Conservation (phyloP, 441 rosid genomes). For the Gossypium schwendimanii region DNA sequence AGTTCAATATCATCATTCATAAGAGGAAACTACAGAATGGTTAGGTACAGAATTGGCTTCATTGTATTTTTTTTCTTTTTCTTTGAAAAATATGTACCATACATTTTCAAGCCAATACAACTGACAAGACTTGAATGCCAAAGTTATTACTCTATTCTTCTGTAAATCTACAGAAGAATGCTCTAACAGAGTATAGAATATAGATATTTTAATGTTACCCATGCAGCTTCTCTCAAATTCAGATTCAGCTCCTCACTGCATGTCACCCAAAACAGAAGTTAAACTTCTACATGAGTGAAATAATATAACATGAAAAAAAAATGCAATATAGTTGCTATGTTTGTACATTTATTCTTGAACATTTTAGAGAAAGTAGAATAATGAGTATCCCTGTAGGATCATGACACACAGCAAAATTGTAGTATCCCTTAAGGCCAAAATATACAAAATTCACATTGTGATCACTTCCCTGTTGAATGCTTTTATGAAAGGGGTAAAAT, state of each 20-base stretch:
- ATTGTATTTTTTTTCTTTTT: neutral
- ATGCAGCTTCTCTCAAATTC: constrained; percentile 92
- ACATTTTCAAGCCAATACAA: neutral
- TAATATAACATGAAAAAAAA: constrained; percentile 5
- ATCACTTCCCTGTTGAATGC: neutral
- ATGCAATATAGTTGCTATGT: neutral
- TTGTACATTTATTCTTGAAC: neutral
- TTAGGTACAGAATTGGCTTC: neutral
- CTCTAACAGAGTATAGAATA: neutral
- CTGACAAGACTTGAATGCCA: neutral
- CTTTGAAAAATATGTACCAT: neutral
- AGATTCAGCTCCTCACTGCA: constrained; percentile 82
- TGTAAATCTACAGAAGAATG: neutral
- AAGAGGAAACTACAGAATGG: neutral
- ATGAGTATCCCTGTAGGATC: neutral
- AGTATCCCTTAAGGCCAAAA: neutral
- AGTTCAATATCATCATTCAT: constrained; percentile 1
- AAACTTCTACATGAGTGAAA: constrained; percentile 2
- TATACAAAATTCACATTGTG: neutral
- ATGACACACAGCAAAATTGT: neutral
- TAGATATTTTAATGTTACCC: constrained; percentile 46
- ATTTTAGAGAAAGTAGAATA: neutral
- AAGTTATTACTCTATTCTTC: neutral
- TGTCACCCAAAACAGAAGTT: constrained; percentile 13
- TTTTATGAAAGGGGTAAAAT: neutral